Evolutionary conservation across 192 early-diverging fungal species (phyloP).

Genomic region (Mortierella antarctica): DNA sequence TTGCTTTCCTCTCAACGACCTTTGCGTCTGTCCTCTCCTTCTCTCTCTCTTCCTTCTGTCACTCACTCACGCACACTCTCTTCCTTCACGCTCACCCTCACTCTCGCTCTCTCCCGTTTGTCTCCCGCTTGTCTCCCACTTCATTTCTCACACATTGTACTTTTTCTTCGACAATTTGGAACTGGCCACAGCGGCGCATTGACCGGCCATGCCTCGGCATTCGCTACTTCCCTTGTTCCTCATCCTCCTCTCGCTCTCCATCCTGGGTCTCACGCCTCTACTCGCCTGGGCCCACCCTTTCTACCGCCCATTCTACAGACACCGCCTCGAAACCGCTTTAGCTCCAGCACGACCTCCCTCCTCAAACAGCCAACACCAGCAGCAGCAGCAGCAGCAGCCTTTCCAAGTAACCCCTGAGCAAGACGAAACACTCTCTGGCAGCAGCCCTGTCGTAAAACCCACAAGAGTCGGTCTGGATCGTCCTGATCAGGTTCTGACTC

Average conservation of each 20-base stretch:
- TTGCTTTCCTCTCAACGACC: neutral
- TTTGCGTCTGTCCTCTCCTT: neutral
- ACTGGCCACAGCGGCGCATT: neutral
- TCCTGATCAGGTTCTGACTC: conserved; percentile 37
- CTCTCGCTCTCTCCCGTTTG: neutral
- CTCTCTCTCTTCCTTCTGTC: neutral
- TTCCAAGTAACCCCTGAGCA: conserved; percentile 5
- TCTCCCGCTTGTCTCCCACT: neutral
- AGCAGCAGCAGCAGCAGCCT: conserved; percentile 6
- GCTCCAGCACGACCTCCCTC: neutral
- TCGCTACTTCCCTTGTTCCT: conserved; percentile 1
- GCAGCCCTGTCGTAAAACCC: neutral
- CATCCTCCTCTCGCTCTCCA: conserved; percentile 10
- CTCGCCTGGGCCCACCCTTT: conserved; percentile 15
- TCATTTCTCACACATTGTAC: neutral
- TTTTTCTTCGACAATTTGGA: neutral
- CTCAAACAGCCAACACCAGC: conserved; percentile 1
- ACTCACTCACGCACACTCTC: neutral
- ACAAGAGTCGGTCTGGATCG: neutral
- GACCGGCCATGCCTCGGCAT: conserved; percentile 32
- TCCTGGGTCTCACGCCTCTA: conserved; percentile 10
- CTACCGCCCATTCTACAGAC: conserved; percentile 12
- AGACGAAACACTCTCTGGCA: conserved; percentile 5
- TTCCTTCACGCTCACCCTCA: neutral
- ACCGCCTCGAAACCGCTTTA: neutral